phyloP scores from a whole-genome alignment of 1,284 basidiomycete species.

The Cryptococcus sp. region DNA sequence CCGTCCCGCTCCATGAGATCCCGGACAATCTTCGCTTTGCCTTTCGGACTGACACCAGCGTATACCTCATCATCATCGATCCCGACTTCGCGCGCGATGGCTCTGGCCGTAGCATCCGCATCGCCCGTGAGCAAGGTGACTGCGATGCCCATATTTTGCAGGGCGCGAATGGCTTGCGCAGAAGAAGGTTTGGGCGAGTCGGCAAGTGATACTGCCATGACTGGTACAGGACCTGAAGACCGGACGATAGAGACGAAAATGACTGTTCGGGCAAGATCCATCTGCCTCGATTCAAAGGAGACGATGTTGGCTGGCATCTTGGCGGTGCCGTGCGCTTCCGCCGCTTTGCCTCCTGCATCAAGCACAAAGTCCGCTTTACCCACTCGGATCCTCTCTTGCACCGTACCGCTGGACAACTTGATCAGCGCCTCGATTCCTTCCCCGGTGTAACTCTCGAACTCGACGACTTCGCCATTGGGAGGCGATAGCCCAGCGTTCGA shows the following conservation, averaged over 20 bases:
- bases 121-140: conserved; percentile 93
- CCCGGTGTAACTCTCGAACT: conserved; percentile 86
- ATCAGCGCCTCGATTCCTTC: conserved; percentile 78
- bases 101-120: conserved; percentile 74
- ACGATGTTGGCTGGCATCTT: conserved; percentile 62
- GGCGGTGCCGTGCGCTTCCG: conserved; percentile 29
- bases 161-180: conserved; percentile 72
- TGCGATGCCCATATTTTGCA: conserved; percentile 83
- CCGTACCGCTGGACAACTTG: conserved; percentile 53
- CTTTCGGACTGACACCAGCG: conserved; percentile 87
- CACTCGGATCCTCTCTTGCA: conserved; percentile 61
- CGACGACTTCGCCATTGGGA: conserved; percentile 54
- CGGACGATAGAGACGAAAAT: conserved; percentile 72
- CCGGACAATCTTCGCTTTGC: conserved; percentile 78
- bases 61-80: conserved; percentile 78
- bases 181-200: conserved; percentile 84
- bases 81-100: conserved; percentile 83
- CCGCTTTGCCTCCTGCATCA: conserved; percentile 17
- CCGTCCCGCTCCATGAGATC: conserved; percentile 66
- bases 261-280: conserved; percentile 72
- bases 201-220: conserved; percentile 74
- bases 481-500: conserved; percentile 56
- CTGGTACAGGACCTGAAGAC: conserved; percentile 56
- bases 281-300: conserved; percentile 68
- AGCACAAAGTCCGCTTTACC: conserved; percentile 72